Evolutionary conservation across 148 eudicot genomes (phyloP).

Genomic region (Vaccinium macrocarpon): DNA sequence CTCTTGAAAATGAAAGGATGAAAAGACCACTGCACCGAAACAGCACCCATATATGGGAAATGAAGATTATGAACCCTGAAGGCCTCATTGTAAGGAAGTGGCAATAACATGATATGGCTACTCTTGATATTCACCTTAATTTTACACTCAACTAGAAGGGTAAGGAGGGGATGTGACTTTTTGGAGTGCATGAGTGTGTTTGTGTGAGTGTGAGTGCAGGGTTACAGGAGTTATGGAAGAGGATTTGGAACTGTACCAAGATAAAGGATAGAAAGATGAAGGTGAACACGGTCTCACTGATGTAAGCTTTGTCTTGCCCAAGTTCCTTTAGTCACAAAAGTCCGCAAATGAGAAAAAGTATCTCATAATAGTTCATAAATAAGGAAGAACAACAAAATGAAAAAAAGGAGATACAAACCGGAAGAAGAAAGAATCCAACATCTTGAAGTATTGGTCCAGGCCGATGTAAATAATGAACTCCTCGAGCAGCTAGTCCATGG

Average conservation of each 20-base stretch:
- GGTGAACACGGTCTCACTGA: slow-evolving; percentile 82
- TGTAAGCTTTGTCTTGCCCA: slow-evolving; percentile 81
- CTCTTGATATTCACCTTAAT: background rate
- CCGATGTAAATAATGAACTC: slow-evolving; percentile 92
- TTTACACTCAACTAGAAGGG: background rate
- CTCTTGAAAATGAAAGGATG: slow-evolving; percentile 93
- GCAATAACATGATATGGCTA: background rate
- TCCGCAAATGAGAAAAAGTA: background rate
- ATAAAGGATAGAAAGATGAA: slow-evolving; percentile 72
- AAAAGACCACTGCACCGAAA: slow-evolving; percentile 85
- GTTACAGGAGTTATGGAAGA: background rate
- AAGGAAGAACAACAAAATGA: background rate
- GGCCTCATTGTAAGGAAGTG: background rate
- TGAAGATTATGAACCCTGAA: background rate
- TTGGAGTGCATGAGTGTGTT: background rate
- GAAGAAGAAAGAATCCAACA: slow-evolving; percentile 90
- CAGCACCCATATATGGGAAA: background rate
- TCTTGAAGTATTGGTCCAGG: slow-evolving; percentile 95
- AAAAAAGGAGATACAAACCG: slow-evolving; percentile 37
- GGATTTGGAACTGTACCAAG: slow-evolving; percentile 48
- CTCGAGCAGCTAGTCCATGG: slow-evolving; percentile 95
- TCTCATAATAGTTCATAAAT: background rate
- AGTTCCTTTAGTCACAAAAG: slow-evolving; percentile 59
- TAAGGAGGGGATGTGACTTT: too few relatives aligned
- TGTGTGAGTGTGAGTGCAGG: background rate